Base-by-base conservation (phyloP, 306 rosid species). In the Dryas alaskensis region DNA sequence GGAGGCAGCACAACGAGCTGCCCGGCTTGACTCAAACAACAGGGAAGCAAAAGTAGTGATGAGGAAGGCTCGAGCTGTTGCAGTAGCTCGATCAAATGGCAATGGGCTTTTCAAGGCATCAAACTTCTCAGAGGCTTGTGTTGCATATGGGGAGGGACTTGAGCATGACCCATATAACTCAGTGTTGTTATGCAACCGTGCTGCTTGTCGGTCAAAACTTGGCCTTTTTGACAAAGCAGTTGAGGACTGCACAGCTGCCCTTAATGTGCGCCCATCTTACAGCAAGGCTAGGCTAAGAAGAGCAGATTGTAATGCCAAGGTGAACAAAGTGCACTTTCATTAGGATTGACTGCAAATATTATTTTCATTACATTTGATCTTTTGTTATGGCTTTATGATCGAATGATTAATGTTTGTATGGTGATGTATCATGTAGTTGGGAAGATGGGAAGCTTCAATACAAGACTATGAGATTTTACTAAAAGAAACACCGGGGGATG, bases 281-380 rank as follows among this genome's bases (percentile, higher is more conserved):
- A 53, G 39, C 70, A 93, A 89, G 78, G 97, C 98, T 22, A 89
- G 98, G 70, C 73, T 89, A 45, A 81, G 98, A 84, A 87, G 97
- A 73, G 98, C 96, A 16, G 92, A 93, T 76, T 91, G 91, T 84
- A 79, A 91, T 67, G 86, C 83, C 43, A 93, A 93, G 98, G 98
- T 92, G 55, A 76, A 2, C 14, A 59, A 37, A 43, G 60, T 49
- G 5, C 64, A 22, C 74, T 19, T 22, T 16, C 3, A 40, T 37
- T 37, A 40, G 0, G 7, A 39, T 31, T 31, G 37, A 31, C 22
- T 27, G 43, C 31, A 2, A 60, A 44, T 16, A 31, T 31, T 31
- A 31, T 39, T 13, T 48, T 42, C 25, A 42, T n/a, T n/a, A 43
- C n/a, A 42, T 13, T n/a, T 44, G 39, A 48, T 48, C 17, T 37